Base-by-base conservation (phyloP, 495 filamentous ascomycete species). In the Daldinia grandis region DNA sequence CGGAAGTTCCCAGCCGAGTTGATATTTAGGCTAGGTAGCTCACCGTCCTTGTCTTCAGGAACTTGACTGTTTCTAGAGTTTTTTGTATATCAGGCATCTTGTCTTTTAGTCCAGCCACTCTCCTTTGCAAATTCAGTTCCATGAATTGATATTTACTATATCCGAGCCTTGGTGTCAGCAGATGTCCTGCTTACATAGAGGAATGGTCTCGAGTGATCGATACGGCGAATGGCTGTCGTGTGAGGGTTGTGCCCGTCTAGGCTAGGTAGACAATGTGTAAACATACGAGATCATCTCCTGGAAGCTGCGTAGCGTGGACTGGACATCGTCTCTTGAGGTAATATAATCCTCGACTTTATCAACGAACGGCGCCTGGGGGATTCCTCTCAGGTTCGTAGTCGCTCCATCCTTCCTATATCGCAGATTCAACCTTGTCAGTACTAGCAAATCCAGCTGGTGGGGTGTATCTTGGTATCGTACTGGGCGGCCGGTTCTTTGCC, bases 31-130 rank as follows among this genome's bases (percentile, higher is more conserved):
- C n/a, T 7, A 62, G 2, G 62, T 5, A 62, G 2, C 64, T 5
- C 78, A 91, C 91, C 80, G 87, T 88, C 68, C 90, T 83, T 28
- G 83, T 80, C 81, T 92, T 88, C 62, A 99, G 78, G 69, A 98
- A 99, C 53, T 81, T 82, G 21, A 98, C 95, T 47, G 92, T 97
- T 35, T 98, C 96, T 69, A 98, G 80, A n/a, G 96, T 98, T 85
- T 97, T 98, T 69, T 91, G 89, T 72, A 99, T 98, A 78, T 99
- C 95, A 0, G 95, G 95, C 74, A 98, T 91, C 85, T 98, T 99
- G 71, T 98, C 95, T 77, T 89, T 91, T 49, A 98, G 81, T 15
- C 94, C 93, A 10, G 84, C 85, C n/a, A 90, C 89, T 51, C 95
- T 88, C 54, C 92, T 85, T 74, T 95, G 89, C 27, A 92, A 92